Conservation (phyloP, 805 yeast species). For the Saccharomycopsis amapae region DNA sequence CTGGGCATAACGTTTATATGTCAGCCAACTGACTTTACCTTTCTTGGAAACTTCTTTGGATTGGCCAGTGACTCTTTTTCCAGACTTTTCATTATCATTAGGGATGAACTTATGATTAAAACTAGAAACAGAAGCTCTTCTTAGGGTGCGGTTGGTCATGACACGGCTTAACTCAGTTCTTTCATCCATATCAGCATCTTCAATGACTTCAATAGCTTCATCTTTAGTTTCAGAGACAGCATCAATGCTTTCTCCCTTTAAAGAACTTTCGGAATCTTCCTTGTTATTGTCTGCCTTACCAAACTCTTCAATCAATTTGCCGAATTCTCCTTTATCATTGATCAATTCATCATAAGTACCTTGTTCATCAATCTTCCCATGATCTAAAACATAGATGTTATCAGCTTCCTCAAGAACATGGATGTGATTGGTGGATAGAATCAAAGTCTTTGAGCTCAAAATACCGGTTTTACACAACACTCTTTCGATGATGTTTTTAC, state of each 20-base stretch:
- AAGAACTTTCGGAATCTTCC: slow-evolving; percentile 20
- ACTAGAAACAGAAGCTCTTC: slow-evolving; percentile 62
- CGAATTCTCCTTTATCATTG: slow-evolving; percentile 28
- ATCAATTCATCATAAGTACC: slow-evolving; percentile 48
- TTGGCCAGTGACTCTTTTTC: slow-evolving; percentile 36
- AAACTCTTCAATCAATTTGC: slow-evolving; percentile 20
- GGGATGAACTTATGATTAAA: slow-evolving; percentile 35
- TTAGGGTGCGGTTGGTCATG: slow-evolving; percentile 27
- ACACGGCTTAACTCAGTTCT: slow-evolving; percentile 8
- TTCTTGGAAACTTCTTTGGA: slow-evolving; percentile 46
- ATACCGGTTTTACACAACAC: slow-evolving; percentile 44
- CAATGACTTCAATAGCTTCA: slow-evolving; percentile 15
- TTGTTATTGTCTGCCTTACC: slow-evolving; percentile 14
- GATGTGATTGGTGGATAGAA: slow-evolving; percentile 53
- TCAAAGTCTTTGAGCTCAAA: slow-evolving; percentile 43
- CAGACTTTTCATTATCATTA: slow-evolving; percentile 19
- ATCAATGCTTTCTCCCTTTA: slow-evolving; percentile 22
- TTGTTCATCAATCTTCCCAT: slow-evolving; percentile 47
- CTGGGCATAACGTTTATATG: slow-evolving; percentile 47
- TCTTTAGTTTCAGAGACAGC: slow-evolving; percentile 19
- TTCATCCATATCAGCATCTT: slow-evolving; percentile 7
- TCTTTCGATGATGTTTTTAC: slow-evolving; percentile 43
- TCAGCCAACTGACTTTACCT: slow-evolving; percentile 51
- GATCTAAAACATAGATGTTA: slow-evolving; percentile 50
- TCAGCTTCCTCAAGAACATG: slow-evolving; percentile 51